Conservation (phyloP, 495 filamentous ascomycete genomes). For the Penicillium ochrochloron region DNA sequence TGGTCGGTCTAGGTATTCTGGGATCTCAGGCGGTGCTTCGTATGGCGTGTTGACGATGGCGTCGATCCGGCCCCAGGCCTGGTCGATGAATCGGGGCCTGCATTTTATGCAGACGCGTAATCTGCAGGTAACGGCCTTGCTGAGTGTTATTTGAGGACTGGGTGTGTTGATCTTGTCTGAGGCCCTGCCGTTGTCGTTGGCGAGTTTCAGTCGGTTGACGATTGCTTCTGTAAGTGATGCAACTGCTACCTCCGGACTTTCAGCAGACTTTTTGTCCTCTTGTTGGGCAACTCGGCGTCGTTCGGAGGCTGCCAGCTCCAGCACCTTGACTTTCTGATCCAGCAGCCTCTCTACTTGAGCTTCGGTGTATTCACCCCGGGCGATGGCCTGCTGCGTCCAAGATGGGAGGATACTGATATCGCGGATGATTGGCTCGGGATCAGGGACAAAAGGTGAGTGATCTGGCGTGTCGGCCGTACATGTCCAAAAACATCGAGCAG, state of each 20-base stretch:
- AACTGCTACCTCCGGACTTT: background rate
- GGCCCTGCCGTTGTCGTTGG: background rate
- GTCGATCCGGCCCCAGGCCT: slow-evolving; percentile 12
- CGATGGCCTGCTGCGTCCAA: slow-evolving; percentile 51
- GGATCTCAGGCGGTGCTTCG: slow-evolving; percentile 15
- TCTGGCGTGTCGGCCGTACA: slow-evolving; percentile 61
- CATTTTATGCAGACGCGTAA: background rate
- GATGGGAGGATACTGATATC: slow-evolving; percentile 32
- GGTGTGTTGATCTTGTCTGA: background rate
- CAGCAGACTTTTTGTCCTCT: background rate
- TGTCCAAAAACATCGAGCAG: slow-evolving; percentile 68
- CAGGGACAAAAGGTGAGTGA: slow-evolving; percentile 15
- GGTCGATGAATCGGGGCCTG: slow-evolving; percentile 1
- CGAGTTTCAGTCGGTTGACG: background rate
- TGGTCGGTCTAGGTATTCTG: slow-evolving; percentile 20
- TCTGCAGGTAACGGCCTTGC: background rate
- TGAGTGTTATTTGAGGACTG: background rate
- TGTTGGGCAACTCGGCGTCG: background rate
- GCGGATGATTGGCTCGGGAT: slow-evolving; percentile 20
- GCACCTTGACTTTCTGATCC: slow-evolving; percentile 44
- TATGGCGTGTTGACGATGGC: slow-evolving; percentile 17
- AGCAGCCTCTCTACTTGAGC: slow-evolving; percentile 47
- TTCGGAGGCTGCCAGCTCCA: slow-evolving; percentile 25
- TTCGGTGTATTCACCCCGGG: slow-evolving; percentile 55
- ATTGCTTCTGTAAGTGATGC: background rate